Conservation (phyloP, 768 basidiomycete species). For the Boletales sp. region DNA sequence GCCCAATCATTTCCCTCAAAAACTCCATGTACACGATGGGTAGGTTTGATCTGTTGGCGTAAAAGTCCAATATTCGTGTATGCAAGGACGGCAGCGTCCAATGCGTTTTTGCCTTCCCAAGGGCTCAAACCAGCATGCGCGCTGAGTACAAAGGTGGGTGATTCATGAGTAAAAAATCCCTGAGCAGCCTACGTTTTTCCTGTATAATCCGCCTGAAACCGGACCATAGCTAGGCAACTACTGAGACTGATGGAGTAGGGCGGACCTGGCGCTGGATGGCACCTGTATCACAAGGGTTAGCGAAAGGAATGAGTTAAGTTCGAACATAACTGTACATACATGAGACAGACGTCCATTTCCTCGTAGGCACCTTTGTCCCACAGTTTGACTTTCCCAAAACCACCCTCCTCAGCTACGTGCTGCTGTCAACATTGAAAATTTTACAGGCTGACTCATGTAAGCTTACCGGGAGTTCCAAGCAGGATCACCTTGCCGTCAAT, state of each 20-base stretch:
- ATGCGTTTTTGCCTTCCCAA: constrained; percentile 81
- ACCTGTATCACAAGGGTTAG: constrained; percentile 42
- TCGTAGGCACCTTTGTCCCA: constrained; percentile 70
- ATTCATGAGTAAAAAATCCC: not conserved
- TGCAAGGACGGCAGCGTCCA: constrained; percentile 85
- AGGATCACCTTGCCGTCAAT: constrained; percentile 68
- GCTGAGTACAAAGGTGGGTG: constrained; percentile 31
- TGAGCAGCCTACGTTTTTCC: constrained; percentile 61
- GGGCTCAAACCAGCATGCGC: constrained; percentile 78
- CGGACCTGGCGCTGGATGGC: constrained; percentile 79
- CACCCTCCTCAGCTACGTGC: constrained; percentile 69
- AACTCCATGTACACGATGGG: constrained; percentile 76
- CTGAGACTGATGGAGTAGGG: constrained; percentile 62
- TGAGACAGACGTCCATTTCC: constrained; percentile 73
- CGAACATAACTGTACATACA: constrained; percentile 38
- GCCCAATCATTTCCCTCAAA: constrained; percentile 76
- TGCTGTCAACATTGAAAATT: not conserved
- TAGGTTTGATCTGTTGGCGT: constrained; percentile 78
- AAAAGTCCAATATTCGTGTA: constrained; percentile 78
- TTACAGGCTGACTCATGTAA: not conserved
- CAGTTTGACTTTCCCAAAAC: constrained; percentile 67
- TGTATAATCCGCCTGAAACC: constrained; percentile 57
- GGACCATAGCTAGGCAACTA: constrained; percentile 59
- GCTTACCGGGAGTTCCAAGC: constrained; percentile 72
- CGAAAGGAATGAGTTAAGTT: not conserved